Conservation (phyloP, 306 rosid genomes). For the Casuarina glauca region DNA sequence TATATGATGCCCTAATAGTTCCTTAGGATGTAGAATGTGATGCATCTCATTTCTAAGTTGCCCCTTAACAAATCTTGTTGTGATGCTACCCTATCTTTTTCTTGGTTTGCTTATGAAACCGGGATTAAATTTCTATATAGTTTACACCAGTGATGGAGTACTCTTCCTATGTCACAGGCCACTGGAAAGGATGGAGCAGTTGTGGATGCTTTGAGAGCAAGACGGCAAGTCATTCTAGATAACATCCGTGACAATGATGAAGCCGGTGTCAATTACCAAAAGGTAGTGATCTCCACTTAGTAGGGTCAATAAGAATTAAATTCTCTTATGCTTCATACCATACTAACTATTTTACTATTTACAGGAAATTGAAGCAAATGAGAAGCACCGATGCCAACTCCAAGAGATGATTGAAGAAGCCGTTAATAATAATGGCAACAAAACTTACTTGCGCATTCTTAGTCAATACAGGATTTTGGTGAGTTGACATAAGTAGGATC, state of each 20-base stretch:
- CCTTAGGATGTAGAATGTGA: background rate
- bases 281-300: conserved; percentile 28
- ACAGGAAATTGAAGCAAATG: conserved; percentile 65
- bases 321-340: conserved; percentile 10
- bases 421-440: conserved; percentile 51
- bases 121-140: background rate
- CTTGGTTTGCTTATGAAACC: background rate
- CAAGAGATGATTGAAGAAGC: conserved; percentile 66
- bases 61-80: background rate
- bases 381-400: conserved; percentile 55
- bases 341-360: conserved; percentile 15
- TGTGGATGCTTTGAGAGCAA: conserved; percentile 46
- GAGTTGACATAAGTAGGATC: conserved; percentile 18
- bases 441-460: conserved; percentile 61
- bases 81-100: background rate
- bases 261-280: conserved; percentile 52
- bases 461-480: conserved; percentile 67
- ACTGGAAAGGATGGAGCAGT: conserved; percentile 45
- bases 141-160: conserved; percentile 4
- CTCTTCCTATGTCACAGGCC: conserved; percentile 32
- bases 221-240: conserved; percentile 59
- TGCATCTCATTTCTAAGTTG: background rate
- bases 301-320: background rate
- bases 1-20: background rate
- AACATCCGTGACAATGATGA: conserved; percentile 67